phyloP scores from a whole-genome alignment of 1,139 yeast genomes.

The Neolecta irregularis region DNA sequence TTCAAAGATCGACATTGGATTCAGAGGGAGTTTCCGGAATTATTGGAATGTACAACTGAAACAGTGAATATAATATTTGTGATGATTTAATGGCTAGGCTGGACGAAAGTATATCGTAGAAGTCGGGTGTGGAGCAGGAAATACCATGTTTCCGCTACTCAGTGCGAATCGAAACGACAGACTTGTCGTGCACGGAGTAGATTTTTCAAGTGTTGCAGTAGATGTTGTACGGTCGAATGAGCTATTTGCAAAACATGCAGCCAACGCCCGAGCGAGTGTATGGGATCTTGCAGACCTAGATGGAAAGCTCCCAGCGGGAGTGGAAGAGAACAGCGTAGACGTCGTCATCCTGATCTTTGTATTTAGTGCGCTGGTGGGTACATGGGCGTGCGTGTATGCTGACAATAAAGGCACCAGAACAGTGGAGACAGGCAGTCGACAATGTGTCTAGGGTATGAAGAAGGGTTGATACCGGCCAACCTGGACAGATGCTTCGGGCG shows the following conservation, averaged over 20 bases:
- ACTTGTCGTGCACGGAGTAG: slow-evolving; percentile 68
- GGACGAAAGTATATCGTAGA: slow-evolving; percentile 68
- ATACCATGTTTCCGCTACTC: slow-evolving; percentile 81
- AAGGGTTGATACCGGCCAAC: slow-evolving; percentile 1
- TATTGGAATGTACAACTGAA: slow-evolving; percentile 55
- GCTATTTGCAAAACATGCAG: slow-evolving; percentile 37
- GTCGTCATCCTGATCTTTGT: slow-evolving; percentile 87
- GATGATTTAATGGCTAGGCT: slow-evolving; percentile 28
- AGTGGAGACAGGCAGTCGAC: slow-evolving; percentile 68
- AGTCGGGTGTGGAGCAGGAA: slow-evolving; percentile 98
- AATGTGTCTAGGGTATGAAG: slow-evolving; percentile 31
- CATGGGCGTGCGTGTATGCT: no score
- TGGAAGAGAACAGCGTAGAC: slow-evolving; percentile 71
- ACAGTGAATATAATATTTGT: slow-evolving; percentile 19
- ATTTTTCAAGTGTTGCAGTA: slow-evolving; percentile 79
- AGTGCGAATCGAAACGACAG: slow-evolving; percentile 67
- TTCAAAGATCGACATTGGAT: slow-evolving; percentile 96
- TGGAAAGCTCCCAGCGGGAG: slow-evolving; percentile 63
- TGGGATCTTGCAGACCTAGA: slow-evolving; percentile 87
- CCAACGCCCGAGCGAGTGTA: slow-evolving; percentile 69
- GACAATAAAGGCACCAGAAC: slow-evolving; percentile 84
- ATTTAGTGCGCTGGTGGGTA: slow-evolving; percentile 77
- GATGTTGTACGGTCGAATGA: slow-evolving; percentile 58
- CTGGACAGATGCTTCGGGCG: slow-evolving; percentile 58
- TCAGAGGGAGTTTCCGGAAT: slow-evolving; percentile 77